Base-by-base conservation (phyloP, 352 stramenopile species). In the Pythium rhizo-oryzae region DNA sequence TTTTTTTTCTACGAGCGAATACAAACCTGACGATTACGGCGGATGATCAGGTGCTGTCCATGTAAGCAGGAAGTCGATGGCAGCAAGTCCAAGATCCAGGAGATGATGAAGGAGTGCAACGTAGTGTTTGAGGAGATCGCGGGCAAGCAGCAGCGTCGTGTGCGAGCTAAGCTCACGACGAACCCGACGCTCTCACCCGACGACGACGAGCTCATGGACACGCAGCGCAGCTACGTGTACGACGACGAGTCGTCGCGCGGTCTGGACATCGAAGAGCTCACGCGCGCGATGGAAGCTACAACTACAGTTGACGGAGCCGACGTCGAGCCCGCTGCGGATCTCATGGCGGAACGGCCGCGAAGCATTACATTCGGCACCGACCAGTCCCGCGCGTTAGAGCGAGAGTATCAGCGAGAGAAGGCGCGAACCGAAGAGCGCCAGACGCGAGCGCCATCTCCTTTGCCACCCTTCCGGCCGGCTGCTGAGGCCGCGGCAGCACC, bases 11-110 rank as follows among this genome's bases (percentile, higher is more conserved):
- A n/a, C n/a, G n/a, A n/a, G n/a, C n/a, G n/a, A n/a, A n/a, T n/a
- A n/a, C n/a, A n/a, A n/a, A n/a, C n/a, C n/a, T n/a, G n/a, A n/a
- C n/a, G n/a, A n/a, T 39, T 46, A 16, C 21, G 8, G 30, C 51
- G 47, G 13, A 49, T 56, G 63, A 41, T 39, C 49, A 79, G 72
- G 72, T 79, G 73, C 51, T 71, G 33, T 58, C 78, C 82, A 18
- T 90, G 82, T 62, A 74, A 75, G 25, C 74, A 78, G 51, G 79
- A 90, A 55, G 74, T 90, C 43, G 62, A 75, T 1, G 56, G 68
- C 24, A 69, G 51, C 6, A 76, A 78, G 23, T 43, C 67, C 15
- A 88, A 87, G 39, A 71, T 85, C 0, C 76, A 82, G 53, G 69
- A 77, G 11, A 71, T 71, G 30, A 77, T 77, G 0, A 58, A 63